phyloP scores from a whole-genome alignment of 257 asterid species.

The Vinca minor region DNA sequence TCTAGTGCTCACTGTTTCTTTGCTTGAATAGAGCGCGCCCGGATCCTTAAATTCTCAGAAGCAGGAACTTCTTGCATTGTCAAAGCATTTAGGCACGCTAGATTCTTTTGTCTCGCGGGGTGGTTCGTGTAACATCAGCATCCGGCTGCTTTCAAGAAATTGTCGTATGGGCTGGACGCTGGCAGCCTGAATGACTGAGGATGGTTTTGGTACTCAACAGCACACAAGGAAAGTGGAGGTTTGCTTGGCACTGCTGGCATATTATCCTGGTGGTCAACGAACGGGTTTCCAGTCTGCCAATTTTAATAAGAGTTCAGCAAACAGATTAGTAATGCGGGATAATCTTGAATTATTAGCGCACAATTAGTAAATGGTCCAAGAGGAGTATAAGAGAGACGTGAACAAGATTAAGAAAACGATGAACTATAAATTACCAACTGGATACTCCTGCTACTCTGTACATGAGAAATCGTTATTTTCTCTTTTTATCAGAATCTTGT shows the following conservation, averaged over 20 bases:
- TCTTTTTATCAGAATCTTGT: conserved; percentile 30
- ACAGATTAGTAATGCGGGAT: background rate
- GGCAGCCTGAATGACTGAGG: conserved; percentile 19
- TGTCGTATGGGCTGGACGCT: conserved; percentile 14
- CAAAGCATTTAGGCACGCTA: background rate
- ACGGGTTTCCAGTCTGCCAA: conserved; percentile 41
- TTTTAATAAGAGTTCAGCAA: conserved; percentile 8
- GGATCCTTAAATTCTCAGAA: conserved; percentile 4
- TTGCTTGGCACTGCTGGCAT: conserved; percentile 18
- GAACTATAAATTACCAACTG: conserved; percentile 30
- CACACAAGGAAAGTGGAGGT: conserved; percentile 36
- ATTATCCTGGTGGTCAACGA: conserved; percentile 38
- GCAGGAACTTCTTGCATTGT: conserved; percentile 10
- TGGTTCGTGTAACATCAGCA: conserved; percentile 31
- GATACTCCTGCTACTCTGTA: conserved; percentile 20
- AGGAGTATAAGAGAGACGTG: background rate
- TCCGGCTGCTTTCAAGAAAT: conserved; percentile 21
- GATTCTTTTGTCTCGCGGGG: background rate
- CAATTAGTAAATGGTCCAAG: background rate
- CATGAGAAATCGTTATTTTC: conserved; percentile 21
- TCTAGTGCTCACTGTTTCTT: background rate
- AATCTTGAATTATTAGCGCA: too few relatives aligned
- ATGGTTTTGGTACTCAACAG: conserved; percentile 42
- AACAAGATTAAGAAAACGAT: background rate
- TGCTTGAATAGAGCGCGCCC: background rate